Base-by-base conservation (phyloP, 106 monocot genomes). In the Vanilla planifolia region DNA sequence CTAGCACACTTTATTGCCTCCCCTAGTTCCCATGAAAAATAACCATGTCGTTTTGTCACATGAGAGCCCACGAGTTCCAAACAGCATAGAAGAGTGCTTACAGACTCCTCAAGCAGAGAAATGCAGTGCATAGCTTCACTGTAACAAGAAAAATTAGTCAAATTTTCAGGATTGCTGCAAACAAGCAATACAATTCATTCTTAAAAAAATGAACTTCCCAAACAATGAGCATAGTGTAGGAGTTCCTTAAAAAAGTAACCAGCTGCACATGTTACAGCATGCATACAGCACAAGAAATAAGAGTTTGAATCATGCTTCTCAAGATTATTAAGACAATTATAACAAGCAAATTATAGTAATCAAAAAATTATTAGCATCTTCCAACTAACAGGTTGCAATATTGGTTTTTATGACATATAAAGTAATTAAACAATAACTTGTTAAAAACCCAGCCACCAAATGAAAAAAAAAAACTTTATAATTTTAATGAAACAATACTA, bases 1-100 rank as follows among this genome's bases (percentile, higher is more conserved):
- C 71, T 76, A 51, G 86, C 95, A 72, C 95, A 96, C 73, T 69
- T 90, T 62, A 74, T 27, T 35, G 84, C 78, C 65, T 87, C 84
- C 52, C 62, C 43, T 23, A 59, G 23, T 42, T 78, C 71, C 90
- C 80, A 90, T 29, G 47, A 40, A 84, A 85, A 82, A 33, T 59
- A 75, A 8, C 62, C 62, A 19, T 82, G 75, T 55, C 45, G 32
- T 44, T 41, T 64, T 37, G 40, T 43, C 25, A 64, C 57, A 48
- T 90, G 63, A 24, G 73, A 51, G 71, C 79, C 73, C 17, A 66
- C 59, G 30, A 68, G 55, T 80, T 86, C 90, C 50, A 96, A 65
- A 51, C 83, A 96, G 22, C 48, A 69, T 32, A 96, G 84, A 8
- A 96, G 78, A 27, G 66, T 64, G 46, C 61, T 81, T 16, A 79